These are phyloP conservation scores for Lepiota brunneoincarnata DNA, from an alignment of 768 basidiomycete species.

Conservation along the genomic window DNA sequence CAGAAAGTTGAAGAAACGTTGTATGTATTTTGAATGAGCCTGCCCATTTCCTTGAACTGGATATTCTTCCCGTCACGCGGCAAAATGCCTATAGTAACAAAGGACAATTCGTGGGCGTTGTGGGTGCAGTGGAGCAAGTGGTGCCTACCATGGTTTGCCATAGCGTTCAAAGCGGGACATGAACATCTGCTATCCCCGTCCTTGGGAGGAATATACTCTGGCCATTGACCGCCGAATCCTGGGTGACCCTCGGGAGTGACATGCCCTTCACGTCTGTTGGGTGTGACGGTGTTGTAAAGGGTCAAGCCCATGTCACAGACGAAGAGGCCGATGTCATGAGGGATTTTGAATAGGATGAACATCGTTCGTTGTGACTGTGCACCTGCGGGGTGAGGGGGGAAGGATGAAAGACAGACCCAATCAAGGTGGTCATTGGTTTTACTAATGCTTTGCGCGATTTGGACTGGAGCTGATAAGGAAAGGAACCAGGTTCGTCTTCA, in stretches of 20 bases:
- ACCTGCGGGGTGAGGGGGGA: not conserved
- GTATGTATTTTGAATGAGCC: conserved; percentile 50
- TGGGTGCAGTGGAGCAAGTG: conserved; percentile 1
- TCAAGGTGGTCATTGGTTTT: too few relatives aligned
- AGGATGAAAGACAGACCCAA: not conserved
- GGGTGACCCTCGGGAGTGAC: conserved; percentile 55
- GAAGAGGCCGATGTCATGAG: conserved; percentile 18
- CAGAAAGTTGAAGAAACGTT: conserved; percentile 73
- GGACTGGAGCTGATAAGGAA: too few relatives aligned
- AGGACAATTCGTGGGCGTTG: too few relatives aligned
- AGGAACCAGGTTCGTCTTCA: too few relatives aligned
- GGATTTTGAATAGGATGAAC: conserved; percentile 8
- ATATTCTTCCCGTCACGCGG: conserved; percentile 70
- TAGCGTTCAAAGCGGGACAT: conserved; percentile 74
- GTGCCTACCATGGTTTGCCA: conserved; percentile 77
- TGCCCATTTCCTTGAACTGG: conserved; percentile 49
- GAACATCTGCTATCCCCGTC: conserved; percentile 69
- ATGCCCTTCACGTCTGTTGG: conserved; percentile 46
- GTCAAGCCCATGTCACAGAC: conserved; percentile 53
- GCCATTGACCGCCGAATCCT: conserved; percentile 65
- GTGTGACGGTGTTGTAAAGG: conserved; percentile 48
- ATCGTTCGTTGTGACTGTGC: not conserved
- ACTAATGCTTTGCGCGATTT: too few relatives aligned
- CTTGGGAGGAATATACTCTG: conserved; percentile 55
- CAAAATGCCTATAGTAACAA: conserved; percentile 58